Evolutionary conservation across 208 protist genomes (phyloP).

Genomic region (Trypanosoma avium): DNA sequence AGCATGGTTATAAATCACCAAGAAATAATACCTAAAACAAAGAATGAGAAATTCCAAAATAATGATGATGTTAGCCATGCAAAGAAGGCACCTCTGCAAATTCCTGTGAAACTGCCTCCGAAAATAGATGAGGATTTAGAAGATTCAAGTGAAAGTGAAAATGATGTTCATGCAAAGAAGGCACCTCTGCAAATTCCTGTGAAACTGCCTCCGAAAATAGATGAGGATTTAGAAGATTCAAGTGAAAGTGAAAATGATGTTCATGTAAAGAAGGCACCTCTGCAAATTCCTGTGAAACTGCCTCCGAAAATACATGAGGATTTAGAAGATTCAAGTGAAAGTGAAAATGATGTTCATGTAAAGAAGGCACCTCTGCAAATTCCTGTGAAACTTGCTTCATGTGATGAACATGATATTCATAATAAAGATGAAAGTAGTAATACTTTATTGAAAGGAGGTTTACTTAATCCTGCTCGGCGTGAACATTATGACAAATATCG

Average conservation of each 20-base stretch:
- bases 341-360: background rate
- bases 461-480: background rate
- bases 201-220: background rate
- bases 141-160: background rate
- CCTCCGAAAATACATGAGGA: background rate
- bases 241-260: conserved; percentile 3
- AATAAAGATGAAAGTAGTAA: no score
- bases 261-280: background rate
- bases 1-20: no score
- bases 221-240: background rate
- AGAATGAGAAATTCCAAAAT: no score
- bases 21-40: no score
- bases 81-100: background rate
- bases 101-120: no score
- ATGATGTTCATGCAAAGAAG: background rate
- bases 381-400: background rate
- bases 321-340: background rate
- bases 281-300: background rate
- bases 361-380: background rate
- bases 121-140: background rate
- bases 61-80: background rate
- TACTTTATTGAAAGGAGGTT: no score
- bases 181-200: background rate
- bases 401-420: no score
- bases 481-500: background rate